Percentiles rank a stretch among this genome's conserved stretches.
Conservation (phyloP, 2,329 filamentous ascomycete species). For the Cryoendolithus antarcticus region DNA sequence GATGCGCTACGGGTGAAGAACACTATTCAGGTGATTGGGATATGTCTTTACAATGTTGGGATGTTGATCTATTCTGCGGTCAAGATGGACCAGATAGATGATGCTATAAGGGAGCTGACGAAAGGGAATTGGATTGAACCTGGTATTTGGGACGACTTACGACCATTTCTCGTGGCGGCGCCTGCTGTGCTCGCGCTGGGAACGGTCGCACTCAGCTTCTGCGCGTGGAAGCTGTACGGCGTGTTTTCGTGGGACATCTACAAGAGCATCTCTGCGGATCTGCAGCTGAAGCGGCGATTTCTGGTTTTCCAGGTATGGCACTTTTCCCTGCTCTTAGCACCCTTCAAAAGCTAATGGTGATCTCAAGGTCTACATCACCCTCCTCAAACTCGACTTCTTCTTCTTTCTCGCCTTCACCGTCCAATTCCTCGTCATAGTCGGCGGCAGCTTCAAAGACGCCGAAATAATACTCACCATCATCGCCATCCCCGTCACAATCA, state of each 20-base stretch:
- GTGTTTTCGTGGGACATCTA: slow-evolving; percentile 99
- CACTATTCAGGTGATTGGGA: slow-evolving; percentile 93
- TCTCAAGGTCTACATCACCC: slow-evolving; percentile 79
- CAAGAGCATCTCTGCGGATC: slow-evolving; percentile 95
- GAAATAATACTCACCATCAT: slow-evolving; percentile 81
- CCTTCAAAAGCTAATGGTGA: no score
- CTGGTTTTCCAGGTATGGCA: slow-evolving; percentile 81
- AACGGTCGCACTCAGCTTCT: slow-evolving; percentile 59
- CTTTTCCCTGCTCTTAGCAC: no score
- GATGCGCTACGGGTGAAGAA: slow-evolving; percentile 92
- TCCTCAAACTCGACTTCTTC: slow-evolving; percentile 99
- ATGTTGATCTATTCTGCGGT: slow-evolving; percentile 87
- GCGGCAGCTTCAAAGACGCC: slow-evolving; percentile 51
- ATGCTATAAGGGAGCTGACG: slow-evolving; percentile 51
- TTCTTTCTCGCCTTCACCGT: slow-evolving; percentile 99
- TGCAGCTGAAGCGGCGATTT: slow-evolving; percentile 93
- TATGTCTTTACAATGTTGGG: slow-evolving; percentile 84
- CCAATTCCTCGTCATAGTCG: slow-evolving; percentile 92
- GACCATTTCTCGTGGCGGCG: slow-evolving; percentile 71
- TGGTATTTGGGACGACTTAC: slow-evolving; percentile 56
- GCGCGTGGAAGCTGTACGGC: slow-evolving; percentile 92
- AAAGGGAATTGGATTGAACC: slow-evolving; percentile 31
- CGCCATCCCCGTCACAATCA: slow-evolving; percentile 81
- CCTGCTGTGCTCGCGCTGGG: slow-evolving; percentile 70
- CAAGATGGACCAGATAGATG: slow-evolving; percentile 79